A percentile compares a stretch with the other conserved stretches of the same genome.
Conservation (phyloP, 345 rosid genomes). For the Rhizophora mangle region DNA sequence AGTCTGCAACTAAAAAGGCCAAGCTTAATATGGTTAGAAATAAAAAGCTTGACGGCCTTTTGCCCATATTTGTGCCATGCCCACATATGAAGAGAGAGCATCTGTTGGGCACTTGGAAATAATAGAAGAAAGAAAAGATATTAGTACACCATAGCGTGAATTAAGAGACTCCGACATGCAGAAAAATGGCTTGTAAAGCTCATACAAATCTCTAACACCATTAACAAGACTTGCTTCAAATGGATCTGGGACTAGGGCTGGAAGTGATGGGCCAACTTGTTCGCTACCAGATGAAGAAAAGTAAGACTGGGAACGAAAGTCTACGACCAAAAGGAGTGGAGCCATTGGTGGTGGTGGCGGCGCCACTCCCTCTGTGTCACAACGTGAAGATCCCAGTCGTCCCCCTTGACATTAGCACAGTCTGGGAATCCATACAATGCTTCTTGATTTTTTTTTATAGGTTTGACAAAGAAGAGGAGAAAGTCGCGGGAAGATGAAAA, state of each 20-base stretch:
- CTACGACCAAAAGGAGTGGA: too few species aligned
- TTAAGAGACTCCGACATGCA: slow-evolving; percentile 40
- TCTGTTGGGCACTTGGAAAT: slow-evolving; percentile 83
- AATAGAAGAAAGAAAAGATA: slow-evolving; percentile 42
- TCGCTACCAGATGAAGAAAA: too few species aligned
- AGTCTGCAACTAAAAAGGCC: not conserved
- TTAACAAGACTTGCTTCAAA: slow-evolving; percentile 35
- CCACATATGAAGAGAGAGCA: slow-evolving; percentile 79
- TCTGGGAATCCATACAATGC: too few species aligned
- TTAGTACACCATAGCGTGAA: slow-evolving; percentile 25
- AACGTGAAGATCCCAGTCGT: too few species aligned
- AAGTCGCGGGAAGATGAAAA: too few species aligned
- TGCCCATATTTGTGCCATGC: slow-evolving; percentile 99
- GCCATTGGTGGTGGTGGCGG: too few species aligned
- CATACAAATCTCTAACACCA: slow-evolving; percentile 56
- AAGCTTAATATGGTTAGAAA: not conserved
- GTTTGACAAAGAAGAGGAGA: too few species aligned
- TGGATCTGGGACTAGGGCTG: slow-evolving; percentile 22
- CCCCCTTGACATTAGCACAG: too few species aligned
- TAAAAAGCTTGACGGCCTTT: slow-evolving; percentile 68
- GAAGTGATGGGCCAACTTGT: too few species aligned
- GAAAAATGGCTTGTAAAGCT: slow-evolving; percentile 68
- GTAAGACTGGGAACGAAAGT: too few species aligned
- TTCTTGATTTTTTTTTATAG: too few species aligned
- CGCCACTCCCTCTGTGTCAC: too few species aligned